A percentile compares a stretch with the other conserved stretches of the same genome.
Conservation (phyloP, 1,284 basidiomycete species). For the Heterobasidion annosum region DNA sequence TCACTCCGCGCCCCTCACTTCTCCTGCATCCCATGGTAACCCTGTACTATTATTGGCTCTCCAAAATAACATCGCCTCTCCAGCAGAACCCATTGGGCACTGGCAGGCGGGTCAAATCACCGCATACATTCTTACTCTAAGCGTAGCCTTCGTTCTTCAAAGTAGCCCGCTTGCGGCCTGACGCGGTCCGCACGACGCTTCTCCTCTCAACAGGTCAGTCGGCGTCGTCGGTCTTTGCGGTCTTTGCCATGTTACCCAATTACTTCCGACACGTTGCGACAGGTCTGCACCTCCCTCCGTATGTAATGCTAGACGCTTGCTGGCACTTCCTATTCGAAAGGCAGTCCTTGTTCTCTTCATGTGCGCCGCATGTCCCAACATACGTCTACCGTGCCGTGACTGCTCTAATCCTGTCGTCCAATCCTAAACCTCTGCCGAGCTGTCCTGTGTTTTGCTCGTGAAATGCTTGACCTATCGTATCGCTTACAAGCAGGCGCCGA, state of each 20-base stretch:
- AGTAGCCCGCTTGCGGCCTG: no score
- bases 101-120: no score
- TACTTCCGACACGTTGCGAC: neutral
- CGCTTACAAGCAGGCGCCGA: neutral
- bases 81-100: no score
- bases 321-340: neutral
- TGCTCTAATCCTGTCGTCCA: no score
- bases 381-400: neutral
- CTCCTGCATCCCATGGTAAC: neutral
- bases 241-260: neutral
- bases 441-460: no score
- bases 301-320: no score
- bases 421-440: no score
- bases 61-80: neutral
- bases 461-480: no score
- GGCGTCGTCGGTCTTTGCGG: neutral
- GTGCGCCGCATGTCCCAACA: neutral
- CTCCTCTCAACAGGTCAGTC: neutral
- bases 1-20: neutral
- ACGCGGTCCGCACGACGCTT: no score
- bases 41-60: neutral
- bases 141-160: no score
- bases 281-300: neutral
- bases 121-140: no score
- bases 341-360: neutral